Percentiles rank a stretch among this genome's conserved stretches.
phyloP scores from a whole-genome alignment of 2,329 filamentous ascomycete species.

The Fusarium nodosum region DNA sequence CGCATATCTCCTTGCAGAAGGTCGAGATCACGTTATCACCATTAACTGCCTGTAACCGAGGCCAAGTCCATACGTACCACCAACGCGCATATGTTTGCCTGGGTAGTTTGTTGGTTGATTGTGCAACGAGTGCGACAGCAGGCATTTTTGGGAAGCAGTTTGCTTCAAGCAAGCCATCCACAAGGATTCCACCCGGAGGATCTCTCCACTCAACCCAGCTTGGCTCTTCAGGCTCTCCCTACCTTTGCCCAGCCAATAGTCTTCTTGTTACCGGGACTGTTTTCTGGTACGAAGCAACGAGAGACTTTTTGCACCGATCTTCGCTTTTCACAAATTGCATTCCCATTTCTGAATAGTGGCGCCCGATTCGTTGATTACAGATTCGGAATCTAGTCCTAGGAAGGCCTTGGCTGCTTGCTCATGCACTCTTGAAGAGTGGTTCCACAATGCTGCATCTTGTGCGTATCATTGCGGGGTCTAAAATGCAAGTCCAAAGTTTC shows the following conservation, averaged over 20 bases:
- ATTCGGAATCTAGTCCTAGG: conserved; percentile 14
- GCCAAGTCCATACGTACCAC: conserved; percentile 11
- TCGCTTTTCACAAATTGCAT: neutral
- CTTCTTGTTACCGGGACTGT: conserved; percentile 24
- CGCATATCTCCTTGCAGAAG: conserved; percentile 40
- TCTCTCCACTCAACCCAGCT: conserved; percentile 26
- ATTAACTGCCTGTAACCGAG: conserved; percentile 22
- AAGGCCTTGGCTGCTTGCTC: neutral
- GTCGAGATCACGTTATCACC: conserved; percentile 46
- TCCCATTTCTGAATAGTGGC: conserved; percentile 1
- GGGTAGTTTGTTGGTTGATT: conserved; percentile 22
- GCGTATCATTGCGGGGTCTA: conserved; percentile 21
- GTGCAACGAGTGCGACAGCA: conserved; percentile 17
- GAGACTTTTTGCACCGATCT: neutral
- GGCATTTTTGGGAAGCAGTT: conserved; percentile 24
- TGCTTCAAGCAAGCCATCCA: conserved; percentile 34
- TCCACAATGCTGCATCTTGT: conserved; percentile 30
- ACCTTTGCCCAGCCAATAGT: conserved; percentile 19
- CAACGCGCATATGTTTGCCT: conserved; percentile 27
- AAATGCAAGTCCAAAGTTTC: conserved; percentile 33
- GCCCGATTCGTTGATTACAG: neutral
- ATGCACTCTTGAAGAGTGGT: conserved; percentile 22
- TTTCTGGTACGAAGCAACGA: conserved; percentile 1
- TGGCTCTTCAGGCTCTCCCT: conserved; percentile 16
- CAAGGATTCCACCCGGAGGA: conserved; percentile 29